phyloP scores from a whole-genome alignment of 2,329 filamentous ascomycete species.

The Zopfia rhizophila region DNA sequence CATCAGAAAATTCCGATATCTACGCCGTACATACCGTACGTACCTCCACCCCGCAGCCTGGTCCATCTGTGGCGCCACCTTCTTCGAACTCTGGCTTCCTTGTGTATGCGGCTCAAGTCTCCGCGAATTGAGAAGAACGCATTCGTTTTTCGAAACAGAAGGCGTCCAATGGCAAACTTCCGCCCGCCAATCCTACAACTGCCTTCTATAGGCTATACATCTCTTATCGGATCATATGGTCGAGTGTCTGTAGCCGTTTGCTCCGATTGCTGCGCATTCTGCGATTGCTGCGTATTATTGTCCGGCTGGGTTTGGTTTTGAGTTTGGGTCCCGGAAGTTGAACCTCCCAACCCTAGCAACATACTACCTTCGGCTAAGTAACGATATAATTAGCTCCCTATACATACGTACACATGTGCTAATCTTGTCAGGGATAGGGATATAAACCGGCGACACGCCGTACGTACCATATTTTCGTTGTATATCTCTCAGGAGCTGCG shows the following conservation, averaged over 20 bases:
- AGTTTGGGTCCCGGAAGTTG: slow-evolving; percentile 40
- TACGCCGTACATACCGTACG: slow-evolving; percentile 10
- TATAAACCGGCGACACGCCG: slow-evolving; percentile 28
- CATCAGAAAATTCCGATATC: slow-evolving; percentile 9
- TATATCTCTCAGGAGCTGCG: slow-evolving; percentile 48
- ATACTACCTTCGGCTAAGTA: slow-evolving; percentile 50
- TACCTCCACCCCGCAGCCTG: slow-evolving; percentile 9
- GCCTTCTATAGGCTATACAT: slow-evolving; percentile 36
- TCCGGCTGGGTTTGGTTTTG: slow-evolving; percentile 40
- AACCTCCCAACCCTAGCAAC: slow-evolving; percentile 42
- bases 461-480: slow-evolving; percentile 51
- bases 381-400: slow-evolving; percentile 41
- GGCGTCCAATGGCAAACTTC: slow-evolving; percentile 30
- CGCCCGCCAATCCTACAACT: slow-evolving; percentile 19
- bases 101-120: slow-evolving; percentile 11
- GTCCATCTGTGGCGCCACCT: slow-evolving; percentile 4
- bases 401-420: slow-evolving; percentile 31
- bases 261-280: slow-evolving; percentile 43
- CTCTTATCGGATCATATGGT: slow-evolving; percentile 49
- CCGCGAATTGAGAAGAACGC: slow-evolving; percentile 4
- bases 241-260: slow-evolving; percentile 46
- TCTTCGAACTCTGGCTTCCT: slow-evolving; percentile 7
- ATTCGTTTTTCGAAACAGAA: slow-evolving; percentile 11
- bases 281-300: slow-evolving; percentile 39
- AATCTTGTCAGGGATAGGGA: slow-evolving; percentile 27